Percentiles rank a stretch among this genome's conserved stretches.
These are phyloP conservation scores for Pseudopithomyces maydicus DNA, from an alignment of 2,329 filamentous ascomycete genomes.

Conservation along the genomic window DNA sequence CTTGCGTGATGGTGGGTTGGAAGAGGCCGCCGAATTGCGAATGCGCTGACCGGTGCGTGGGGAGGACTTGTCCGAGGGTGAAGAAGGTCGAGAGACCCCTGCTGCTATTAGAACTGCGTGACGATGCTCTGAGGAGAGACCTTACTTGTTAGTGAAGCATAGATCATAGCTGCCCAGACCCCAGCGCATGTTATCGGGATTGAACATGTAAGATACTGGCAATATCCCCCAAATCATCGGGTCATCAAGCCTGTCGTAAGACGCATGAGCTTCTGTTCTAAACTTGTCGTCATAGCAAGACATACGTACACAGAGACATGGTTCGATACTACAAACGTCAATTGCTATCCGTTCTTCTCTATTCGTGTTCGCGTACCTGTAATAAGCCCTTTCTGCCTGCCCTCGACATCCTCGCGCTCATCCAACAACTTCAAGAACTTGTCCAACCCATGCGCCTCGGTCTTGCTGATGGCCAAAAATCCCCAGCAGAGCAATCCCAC, in stretches of 20 bases:
- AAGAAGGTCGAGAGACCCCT: constrained; percentile 81
- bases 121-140: constrained; percentile 1
- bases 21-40: constrained; percentile 83
- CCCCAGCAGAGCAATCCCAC: constrained; percentile 72
- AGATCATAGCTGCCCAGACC: constrained; percentile 92
- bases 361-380: constrained; percentile 64
- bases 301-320: constrained; percentile 83
- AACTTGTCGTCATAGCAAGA: constrained; percentile 20
- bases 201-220: constrained; percentile 73
- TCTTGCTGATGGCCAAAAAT: constrained; percentile 76
- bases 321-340: constrained; percentile 70
- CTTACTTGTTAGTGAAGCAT: constrained; percentile 84
- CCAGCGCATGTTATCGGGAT: constrained; percentile 81
- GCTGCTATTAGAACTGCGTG: constrained; percentile 17
- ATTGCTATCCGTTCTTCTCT: constrained; percentile 10
- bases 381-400: constrained; percentile 75
- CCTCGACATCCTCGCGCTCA: constrained; percentile 67
- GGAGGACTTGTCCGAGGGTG: constrained; percentile 84
- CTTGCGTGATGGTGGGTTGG: constrained; percentile 86
- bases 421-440: constrained; percentile 78
- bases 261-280: constrained; percentile 22
- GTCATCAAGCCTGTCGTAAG: constrained; percentile 76
- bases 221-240: constrained; percentile 92
- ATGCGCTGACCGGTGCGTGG: constrained; percentile 81
- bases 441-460: constrained; percentile 78